These are phyloP conservation scores for Arachnomyces sp. DNA, from an alignment of 2,329 filamentous ascomycete genomes.

Conservation along the genomic window DNA sequence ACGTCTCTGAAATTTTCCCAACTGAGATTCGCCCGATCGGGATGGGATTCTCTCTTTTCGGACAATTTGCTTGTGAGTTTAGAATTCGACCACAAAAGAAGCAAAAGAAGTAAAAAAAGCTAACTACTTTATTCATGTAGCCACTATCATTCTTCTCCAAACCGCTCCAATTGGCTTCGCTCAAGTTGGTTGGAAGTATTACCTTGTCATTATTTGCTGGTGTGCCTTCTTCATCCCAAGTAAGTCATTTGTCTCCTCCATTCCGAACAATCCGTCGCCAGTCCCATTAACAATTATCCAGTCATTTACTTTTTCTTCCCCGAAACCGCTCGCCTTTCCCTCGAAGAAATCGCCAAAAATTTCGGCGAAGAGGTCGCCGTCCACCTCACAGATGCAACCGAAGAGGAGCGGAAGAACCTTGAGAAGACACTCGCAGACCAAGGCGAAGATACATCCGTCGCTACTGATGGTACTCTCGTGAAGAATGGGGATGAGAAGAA, in stretches of 20 bases:
- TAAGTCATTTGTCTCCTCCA: slow-evolving; percentile 8
- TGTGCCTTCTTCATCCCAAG: slow-evolving; percentile 34
- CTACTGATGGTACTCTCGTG: no score
- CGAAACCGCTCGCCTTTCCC: slow-evolving; percentile 34
- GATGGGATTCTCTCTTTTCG: slow-evolving; percentile 45
- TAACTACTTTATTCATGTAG: slow-evolving; percentile 14
- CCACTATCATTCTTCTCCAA: slow-evolving; percentile 42
- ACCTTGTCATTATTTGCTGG: slow-evolving; percentile 41
- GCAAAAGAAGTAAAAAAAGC: no score
- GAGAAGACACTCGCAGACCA: slow-evolving; percentile 5
- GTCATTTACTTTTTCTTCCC: slow-evolving; percentile 40
- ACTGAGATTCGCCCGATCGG: slow-evolving; percentile 45
- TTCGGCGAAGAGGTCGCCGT: slow-evolving; percentile 46
- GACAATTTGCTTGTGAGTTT: slow-evolving; percentile 37
- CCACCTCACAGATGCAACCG: slow-evolving; percentile 36
- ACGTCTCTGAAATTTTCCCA: slow-evolving; percentile 40
- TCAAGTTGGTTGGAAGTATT: slow-evolving; percentile 44
- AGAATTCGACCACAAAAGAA: no score
- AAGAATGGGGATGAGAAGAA: no score
- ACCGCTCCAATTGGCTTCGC: slow-evolving; percentile 38
- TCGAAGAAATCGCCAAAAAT: slow-evolving; percentile 39
- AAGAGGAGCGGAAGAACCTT: slow-evolving; percentile 26
- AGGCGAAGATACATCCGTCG: no score
- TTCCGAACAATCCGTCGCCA: no score
- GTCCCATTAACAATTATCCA: slow-evolving; percentile 6